Evolutionary conservation across 805 yeast species (phyloP), one percentile per base, ranked within the genome.

Genomic region (Candida verbasci): DNA sequence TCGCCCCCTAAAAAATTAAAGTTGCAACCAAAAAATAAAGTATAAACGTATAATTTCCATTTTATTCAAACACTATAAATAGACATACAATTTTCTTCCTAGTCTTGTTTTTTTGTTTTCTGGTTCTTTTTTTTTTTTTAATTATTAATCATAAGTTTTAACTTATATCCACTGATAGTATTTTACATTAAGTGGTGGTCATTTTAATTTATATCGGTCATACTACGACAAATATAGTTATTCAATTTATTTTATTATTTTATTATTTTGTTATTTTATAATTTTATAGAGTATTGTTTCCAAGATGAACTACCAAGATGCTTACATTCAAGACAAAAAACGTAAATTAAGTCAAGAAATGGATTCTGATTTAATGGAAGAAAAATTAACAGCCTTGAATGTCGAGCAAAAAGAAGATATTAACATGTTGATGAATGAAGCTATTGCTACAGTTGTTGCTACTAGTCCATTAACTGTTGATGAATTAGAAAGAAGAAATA

Each of bases 301-400:
- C 41, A 38, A 38, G 34, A 38, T 38, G 41, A 38, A 35, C 40
- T 37, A 31, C 31, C 31, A 37, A 37, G 36, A 30, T 21, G 36
- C 40, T 32, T 37, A 31, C 38, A 18, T 34, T 34, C 38, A 38
- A 38, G 41, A 38, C 22, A 38, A 38, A 30, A 38, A 29, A 24
- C 38, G 41, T 17, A 38, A 38, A 17, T 38, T 38, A 17, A 27
- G 34, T 34, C 38, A 38, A 27, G 41, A 33, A 24, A 27, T 38
- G 21, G 38, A 28, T 24, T 9, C 20, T n/a, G 35, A 31, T 2
- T 23, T 29, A 17, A 37, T 37, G 40, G 17, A 30, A 18, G 40
- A 37, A 14, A 26, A 37, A 27, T 34, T 35, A 17, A 28, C 24
- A 24, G 17, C 21, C 22, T 34, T 38, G 32, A 21, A 29, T 24